A percentile compares a stretch with the other conserved stretches of the same genome.
Conservation (phyloP, 495 filamentous ascomycete species). For the Melanomma pulvis-pyrius region DNA sequence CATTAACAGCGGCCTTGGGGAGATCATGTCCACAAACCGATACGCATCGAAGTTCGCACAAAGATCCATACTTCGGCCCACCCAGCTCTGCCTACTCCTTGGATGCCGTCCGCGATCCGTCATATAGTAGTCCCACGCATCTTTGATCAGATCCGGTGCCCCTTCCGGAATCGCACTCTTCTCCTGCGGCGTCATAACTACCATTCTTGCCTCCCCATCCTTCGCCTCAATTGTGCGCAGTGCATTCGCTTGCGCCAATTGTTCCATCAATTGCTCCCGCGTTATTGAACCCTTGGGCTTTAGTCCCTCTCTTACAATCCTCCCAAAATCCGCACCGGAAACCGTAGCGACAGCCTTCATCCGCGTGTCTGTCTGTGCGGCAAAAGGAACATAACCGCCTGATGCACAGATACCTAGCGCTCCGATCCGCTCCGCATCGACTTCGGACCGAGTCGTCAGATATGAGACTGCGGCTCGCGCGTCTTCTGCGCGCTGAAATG, state of each 20-base stretch:
- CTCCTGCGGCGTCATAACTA: neutral
- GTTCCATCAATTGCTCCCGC: neutral
- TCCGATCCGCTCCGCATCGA: conserved; percentile 46
- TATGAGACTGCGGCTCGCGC: conserved; percentile 47
- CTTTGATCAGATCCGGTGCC: neutral
- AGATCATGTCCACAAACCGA: conserved; percentile 39
- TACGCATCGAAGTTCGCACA: conserved; percentile 46
- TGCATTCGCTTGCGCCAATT: conserved; percentile 25
- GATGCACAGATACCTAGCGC: conserved; percentile 50
- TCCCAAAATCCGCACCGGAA: conserved; percentile 42
- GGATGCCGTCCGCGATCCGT: conserved; percentile 34
- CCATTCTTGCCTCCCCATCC: neutral
- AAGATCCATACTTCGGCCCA: conserved; percentile 39
- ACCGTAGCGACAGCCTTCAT: conserved; percentile 48
- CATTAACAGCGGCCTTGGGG: conserved; percentile 48
- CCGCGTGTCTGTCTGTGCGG: conserved; percentile 47
- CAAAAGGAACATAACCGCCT: conserved; percentile 45
- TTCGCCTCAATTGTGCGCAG: conserved; percentile 30
- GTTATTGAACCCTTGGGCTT: neutral
- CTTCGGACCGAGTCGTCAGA: conserved; percentile 39
- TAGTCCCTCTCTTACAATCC: conserved; percentile 29
- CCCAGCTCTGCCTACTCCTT: conserved; percentile 22
- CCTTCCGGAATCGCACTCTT: neutral
- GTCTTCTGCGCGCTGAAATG: conserved; percentile 48
- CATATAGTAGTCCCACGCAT: neutral